Percentiles rank a stretch among this genome's conserved stretches.
phyloP scores from a whole-genome alignment of 2,329 filamentous ascomycete species.

The Trichoderma hamatum region DNA sequence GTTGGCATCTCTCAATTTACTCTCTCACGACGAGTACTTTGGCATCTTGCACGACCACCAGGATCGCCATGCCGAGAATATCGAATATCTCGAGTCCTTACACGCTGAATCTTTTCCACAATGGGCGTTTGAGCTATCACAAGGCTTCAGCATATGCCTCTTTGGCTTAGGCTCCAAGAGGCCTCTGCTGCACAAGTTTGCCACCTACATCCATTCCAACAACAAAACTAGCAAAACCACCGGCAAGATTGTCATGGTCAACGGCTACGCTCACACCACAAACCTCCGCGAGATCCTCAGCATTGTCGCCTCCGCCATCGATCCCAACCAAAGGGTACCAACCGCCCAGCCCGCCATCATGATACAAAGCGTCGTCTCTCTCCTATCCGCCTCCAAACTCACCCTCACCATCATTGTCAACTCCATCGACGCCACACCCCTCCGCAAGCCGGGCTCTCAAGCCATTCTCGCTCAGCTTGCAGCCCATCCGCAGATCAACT shows the following conservation, averaged over 20 bases:
- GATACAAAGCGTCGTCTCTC: constrained; percentile 65
- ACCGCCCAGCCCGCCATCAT: constrained; percentile 70
- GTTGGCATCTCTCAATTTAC: constrained; percentile 70
- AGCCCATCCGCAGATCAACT: constrained; percentile 68
- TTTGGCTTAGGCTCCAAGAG: constrained; percentile 94
- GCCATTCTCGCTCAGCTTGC: constrained; percentile 76
- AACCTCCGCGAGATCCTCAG: constrained; percentile 70
- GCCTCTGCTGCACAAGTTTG: constrained; percentile 72
- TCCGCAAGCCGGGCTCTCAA: constrained; percentile 73
- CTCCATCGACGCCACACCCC: constrained; percentile 78
- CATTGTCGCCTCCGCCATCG: constrained; percentile 68
- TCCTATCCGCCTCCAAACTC: constrained; percentile 52
- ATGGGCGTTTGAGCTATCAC: constrained; percentile 86
- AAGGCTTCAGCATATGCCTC: constrained; percentile 86
- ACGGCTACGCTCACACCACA: constrained; percentile 74
- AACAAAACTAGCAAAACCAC: constrained; percentile 35
- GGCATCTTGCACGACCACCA: constrained; percentile 60
- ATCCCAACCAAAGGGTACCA: constrained; percentile 51
- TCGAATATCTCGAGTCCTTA: constrained; percentile 70
- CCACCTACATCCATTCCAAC: constrained; percentile 61
- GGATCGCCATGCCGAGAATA: constrained; percentile 72
- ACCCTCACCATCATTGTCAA: constrained; percentile 74
- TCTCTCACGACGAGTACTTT: constrained; percentile 94
- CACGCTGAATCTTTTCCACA: constrained; percentile 85
- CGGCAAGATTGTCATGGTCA: constrained; percentile 72